These are phyloP conservation scores for Ichthyophthirius multifiliis DNA, from an alignment of 169 alveolate species.

Conservation along the genomic window DNA sequence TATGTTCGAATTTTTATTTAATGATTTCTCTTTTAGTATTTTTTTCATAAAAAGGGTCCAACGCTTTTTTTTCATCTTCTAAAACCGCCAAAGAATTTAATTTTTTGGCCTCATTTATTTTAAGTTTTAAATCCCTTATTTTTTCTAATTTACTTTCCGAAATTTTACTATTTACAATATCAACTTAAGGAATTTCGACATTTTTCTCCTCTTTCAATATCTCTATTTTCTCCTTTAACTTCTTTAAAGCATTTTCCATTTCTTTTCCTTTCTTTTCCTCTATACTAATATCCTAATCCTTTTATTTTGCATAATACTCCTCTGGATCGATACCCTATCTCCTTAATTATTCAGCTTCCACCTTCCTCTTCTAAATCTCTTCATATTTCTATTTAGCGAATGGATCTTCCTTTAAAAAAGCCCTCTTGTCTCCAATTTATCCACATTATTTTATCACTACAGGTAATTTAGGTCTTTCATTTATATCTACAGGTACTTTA, in stretches of 20 bases:
- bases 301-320: not conserved
- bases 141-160: not conserved
- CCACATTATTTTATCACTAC: not conserved
- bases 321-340: constrained; percentile 12
- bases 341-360: not conserved
- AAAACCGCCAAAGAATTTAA: constrained; percentile 28
- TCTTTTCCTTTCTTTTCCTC: constrained; percentile 8
- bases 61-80: constrained; percentile 27
- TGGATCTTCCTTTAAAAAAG: not conserved
- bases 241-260: constrained; percentile 17
- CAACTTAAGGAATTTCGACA: not conserved
- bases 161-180: not conserved
- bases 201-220: not conserved
- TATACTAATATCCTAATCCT: no score
- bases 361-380: not conserved
- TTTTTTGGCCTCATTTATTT: constrained; percentile 40
- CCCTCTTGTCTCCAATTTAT: constrained; percentile 7
- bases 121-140: constrained; percentile 29
- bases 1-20: constrained; percentile 19
- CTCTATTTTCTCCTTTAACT: not conserved
- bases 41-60: constrained; percentile 61
- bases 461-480: constrained; percentile 77
- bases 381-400: not conserved
- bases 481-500: constrained; percentile 75
- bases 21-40: constrained; percentile 46